Evolutionary conservation across 305 asterid species (phyloP).

Genomic region (Rubia peregrina): DNA sequence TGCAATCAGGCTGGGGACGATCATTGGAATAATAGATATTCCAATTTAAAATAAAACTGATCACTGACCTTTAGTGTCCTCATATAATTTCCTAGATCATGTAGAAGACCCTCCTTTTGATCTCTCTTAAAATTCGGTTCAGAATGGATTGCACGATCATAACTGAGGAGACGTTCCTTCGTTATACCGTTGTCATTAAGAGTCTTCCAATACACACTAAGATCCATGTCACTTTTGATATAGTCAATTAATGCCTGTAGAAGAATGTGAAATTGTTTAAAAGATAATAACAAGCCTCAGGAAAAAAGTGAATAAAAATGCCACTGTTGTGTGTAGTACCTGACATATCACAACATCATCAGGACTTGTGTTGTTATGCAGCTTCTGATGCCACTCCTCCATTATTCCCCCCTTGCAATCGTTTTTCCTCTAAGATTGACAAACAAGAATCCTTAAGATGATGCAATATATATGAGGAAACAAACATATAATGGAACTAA

Average conservation of each 20-base stretch:
- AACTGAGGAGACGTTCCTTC: constrained; percentile 92
- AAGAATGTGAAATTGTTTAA: constrained; percentile 8
- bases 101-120: constrained; percentile 84
- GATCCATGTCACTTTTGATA: constrained; percentile 74
- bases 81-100: constrained; percentile 90
- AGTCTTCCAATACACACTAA: constrained; percentile 88
- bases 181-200: constrained; percentile 87
- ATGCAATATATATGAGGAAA: neutral
- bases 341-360: constrained; percentile 98
- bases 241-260: constrained; percentile 87
- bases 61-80: constrained; percentile 79
- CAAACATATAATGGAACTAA: neutral
- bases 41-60: constrained; percentile 4
- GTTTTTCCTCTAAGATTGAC: constrained; percentile 66
- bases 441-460: constrained; percentile 5
- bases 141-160: constrained; percentile 89
- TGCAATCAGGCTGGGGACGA: constrained; percentile 10
- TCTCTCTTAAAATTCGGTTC: constrained; percentile 82
- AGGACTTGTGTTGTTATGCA: constrained; percentile 98
- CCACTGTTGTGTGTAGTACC: constrained; percentile 38
- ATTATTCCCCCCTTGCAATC: constrained; percentile 93
- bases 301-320: neutral
- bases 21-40: neutral
- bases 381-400: constrained; percentile 99
- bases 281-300: neutral